These are phyloP conservation scores for Cephalotrichum gorgonifer DNA, from an alignment of 2,329 filamentous ascomycete genomes.

Conservation along the genomic window DNA sequence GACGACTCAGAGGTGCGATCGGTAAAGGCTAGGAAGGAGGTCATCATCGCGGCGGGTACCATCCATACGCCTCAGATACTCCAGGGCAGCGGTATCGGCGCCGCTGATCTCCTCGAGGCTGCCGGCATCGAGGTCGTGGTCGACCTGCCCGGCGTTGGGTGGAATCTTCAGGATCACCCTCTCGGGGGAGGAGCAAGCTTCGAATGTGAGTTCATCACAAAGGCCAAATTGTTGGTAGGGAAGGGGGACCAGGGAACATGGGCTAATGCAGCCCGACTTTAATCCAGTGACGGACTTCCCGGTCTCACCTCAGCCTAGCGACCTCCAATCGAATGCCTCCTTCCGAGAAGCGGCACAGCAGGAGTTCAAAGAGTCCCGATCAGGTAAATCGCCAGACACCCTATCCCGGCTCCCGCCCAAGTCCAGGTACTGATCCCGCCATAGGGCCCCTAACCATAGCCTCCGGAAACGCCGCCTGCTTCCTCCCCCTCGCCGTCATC, in stretches of 20 bases:
- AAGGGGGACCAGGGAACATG: no score
- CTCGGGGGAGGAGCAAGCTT: not conserved
- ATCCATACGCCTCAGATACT: slow-evolving; percentile 44
- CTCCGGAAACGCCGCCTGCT: slow-evolving; percentile 13
- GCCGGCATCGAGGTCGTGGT: slow-evolving; percentile 34
- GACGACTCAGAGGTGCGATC: slow-evolving; percentile 9
- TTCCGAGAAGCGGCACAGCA: not conserved
- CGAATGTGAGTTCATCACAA: not conserved
- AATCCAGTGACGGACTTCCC: no score
- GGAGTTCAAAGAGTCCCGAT: not conserved
- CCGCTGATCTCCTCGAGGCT: slow-evolving; percentile 29
- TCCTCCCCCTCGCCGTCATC: slow-evolving; percentile 9
- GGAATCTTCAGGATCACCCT: slow-evolving; percentile 41
- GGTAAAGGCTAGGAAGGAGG: slow-evolving; percentile 26
- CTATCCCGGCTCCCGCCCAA: slow-evolving; percentile 19
- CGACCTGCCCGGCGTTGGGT: slow-evolving; percentile 41
- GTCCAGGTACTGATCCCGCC: slow-evolving; percentile 10
- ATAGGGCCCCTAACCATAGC: slow-evolving; percentile 12
- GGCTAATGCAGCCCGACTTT: no score
- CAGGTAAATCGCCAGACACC: slow-evolving; percentile 3
- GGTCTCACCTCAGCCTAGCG: no score
- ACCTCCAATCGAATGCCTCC: not conserved
- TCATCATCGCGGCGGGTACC: slow-evolving; percentile 38
- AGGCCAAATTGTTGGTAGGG: not conserved
- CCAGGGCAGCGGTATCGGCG: slow-evolving; percentile 39